Base-by-base conservation (phyloP, 441 rosid genomes). In the Kokia cookei region DNA sequence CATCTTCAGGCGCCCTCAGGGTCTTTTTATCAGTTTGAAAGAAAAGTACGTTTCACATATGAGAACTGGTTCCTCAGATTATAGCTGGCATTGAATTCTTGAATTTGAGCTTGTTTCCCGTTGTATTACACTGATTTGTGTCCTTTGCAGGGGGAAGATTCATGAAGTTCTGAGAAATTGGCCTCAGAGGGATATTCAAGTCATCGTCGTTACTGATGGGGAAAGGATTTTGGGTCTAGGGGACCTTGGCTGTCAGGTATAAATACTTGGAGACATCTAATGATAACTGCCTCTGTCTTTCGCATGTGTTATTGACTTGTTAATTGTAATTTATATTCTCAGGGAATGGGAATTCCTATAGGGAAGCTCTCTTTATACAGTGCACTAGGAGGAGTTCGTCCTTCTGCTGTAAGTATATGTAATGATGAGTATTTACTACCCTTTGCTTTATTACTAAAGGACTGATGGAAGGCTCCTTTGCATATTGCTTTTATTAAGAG, bases 311-410 rank as follows among this genome's bases (percentile, higher is more conserved):
- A 8, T 65, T 76, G 62, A 50, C 19, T 17, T 35, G 37, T 19
- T 22, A 72, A 57, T 70, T 26, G 37, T 14, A 45, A 53, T 17
- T 22, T 61, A 11, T 69, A 45, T 70, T 70, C 65, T 71, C 88
- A 94, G 96, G 97, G 97, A 78, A 94, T 94, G 97, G 98, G 97
- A 51, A 94, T 94, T 76, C 98, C 98, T 40, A 96, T 94, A 10
- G 97, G 98, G 58, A 94, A 94, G 75, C 92, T 94, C 73, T 82
- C 97, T 76, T 78, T 94, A 8, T 94, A 94, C 75, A 88, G 97
- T 29, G 97, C 98, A 62, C 85, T 91, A 5, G 98, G 98, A 81
- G 98, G 98, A 59, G 81, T 93, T 77, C 92, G 90, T 43, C 95
- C 98, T 32, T 93, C 97, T 67, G 93, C 93, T 5, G 98, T 93